Base-by-base conservation (phyloP, 2,329 filamentous ascomycete species). In the Ascosphaera apis region DNA sequence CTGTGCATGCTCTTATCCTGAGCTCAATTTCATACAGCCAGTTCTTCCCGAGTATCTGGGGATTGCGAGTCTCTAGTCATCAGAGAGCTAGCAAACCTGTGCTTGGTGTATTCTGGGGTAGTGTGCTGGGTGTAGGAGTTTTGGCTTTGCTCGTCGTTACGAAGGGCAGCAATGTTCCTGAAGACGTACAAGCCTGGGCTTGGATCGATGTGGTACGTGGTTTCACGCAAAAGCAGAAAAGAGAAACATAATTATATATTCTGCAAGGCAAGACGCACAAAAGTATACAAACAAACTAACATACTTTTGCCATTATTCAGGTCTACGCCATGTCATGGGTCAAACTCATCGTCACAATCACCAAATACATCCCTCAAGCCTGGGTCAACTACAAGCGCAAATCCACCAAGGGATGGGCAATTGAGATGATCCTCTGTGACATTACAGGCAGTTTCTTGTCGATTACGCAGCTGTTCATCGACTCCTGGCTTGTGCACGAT, bases 341-440 rank as follows among this genome's bases (percentile, higher is more conserved):
- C 51, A 98, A 98, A 58, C 64, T 98, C 23, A 55, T 84, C 37
- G 70, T 91, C 44, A 92, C 86, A 0, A 60, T 93, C 17, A 68
- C 91, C 56, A 98, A 98, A 59, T 95, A 93, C 56, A 73, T 81
- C 33, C 88, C 88, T 3, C 83, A 92, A 61, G 71, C 79, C 27
- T 64, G 77, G 48, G 65, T 76, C 45, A 95, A 95, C 60, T 83
- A 76, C 52, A 72, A 73, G 47, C 82, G 86, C 48, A 69, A 76
- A 50, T 91, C 80, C 38, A 95, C 88, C 1, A 58, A 67, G 15
- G 88, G 88, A 27, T 95, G 86, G 83, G 77, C 72, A 47, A 93
- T 93, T 44, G 61, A 61, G 41, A 76, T 82, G 52, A 84, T 93
- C 46, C 59, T 92, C 33, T 65, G 93, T 7, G 88, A 95, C 51